phyloP scores from a whole-genome alignment of 257 asterid species.

The Prunella vulgaris region DNA sequence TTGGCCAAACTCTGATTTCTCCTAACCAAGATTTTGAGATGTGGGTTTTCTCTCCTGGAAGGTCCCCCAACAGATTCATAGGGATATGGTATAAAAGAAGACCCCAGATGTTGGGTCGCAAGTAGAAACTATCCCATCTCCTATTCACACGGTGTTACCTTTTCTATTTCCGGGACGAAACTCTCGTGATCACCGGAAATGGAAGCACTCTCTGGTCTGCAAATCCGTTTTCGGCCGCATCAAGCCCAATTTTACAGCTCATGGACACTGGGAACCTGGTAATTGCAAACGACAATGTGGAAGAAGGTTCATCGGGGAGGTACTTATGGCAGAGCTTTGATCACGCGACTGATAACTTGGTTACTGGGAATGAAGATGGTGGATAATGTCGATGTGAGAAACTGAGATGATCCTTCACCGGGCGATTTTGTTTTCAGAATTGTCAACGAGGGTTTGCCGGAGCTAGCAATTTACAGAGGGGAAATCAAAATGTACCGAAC shows the following conservation, averaged over 20 bases:
- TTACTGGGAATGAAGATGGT: not conserved
- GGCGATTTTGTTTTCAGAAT: constrained; percentile 21
- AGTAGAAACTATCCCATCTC: constrained; percentile 22
- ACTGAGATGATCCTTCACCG: constrained; percentile 29
- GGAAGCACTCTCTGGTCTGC: constrained; percentile 19
- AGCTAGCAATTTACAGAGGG: constrained; percentile 8
- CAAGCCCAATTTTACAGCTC: constrained; percentile 19
- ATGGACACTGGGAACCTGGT: constrained; percentile 29
- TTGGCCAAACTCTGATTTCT: constrained; percentile 8
- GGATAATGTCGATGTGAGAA: constrained; percentile 5
- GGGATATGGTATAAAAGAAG: constrained; percentile 32
- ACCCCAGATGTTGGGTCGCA: constrained; percentile 33
- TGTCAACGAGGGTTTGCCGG: constrained; percentile 18
- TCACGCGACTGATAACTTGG: not conserved
- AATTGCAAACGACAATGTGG: not conserved
- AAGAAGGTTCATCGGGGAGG: not conserved
- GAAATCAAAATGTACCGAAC: not conserved
- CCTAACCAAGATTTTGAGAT: not conserved
- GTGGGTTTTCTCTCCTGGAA: constrained; percentile 32
- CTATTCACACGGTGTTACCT: not conserved
- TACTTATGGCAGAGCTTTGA: not conserved
- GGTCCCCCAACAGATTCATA: constrained; percentile 5
- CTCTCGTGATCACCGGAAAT: not conserved
- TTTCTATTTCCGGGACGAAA: not conserved
- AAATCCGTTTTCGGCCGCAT: not conserved